Conservation (phyloP, 2,329 filamentous ascomycete species). For the Colletotrichum truncatum region DNA sequence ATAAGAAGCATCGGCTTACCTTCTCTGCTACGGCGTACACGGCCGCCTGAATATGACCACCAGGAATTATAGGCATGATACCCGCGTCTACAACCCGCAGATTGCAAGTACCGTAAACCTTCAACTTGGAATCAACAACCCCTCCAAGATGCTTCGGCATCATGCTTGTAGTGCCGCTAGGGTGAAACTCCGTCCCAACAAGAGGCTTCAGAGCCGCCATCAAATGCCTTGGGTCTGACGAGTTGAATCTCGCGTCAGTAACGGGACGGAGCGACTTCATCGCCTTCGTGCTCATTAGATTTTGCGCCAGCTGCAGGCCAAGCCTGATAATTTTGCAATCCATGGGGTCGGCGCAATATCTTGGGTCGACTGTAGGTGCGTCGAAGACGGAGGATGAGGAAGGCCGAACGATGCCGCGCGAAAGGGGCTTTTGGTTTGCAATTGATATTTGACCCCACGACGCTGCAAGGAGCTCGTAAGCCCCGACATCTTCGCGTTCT, state of each 20-base stretch:
- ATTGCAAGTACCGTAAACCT: slow-evolving; percentile 57
- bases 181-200: slow-evolving; percentile 50
- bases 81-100: slow-evolving; percentile 60
- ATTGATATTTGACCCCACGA: slow-evolving; percentile 43
- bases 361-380: slow-evolving; percentile 50
- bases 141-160: slow-evolving; percentile 53
- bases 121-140: slow-evolving; percentile 52
- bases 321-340: slow-evolving; percentile 43
- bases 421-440: slow-evolving; percentile 50
- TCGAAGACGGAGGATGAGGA: slow-evolving; percentile 46
- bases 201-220: slow-evolving; percentile 43
- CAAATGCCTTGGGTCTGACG: slow-evolving; percentile 33
- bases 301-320: slow-evolving; percentile 36
- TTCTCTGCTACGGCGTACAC: slow-evolving; percentile 64
- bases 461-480: slow-evolving; percentile 40
- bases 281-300: slow-evolving; percentile 37
- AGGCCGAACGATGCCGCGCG: slow-evolving; percentile 52
- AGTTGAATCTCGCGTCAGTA: slow-evolving; percentile 32
- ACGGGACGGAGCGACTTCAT: slow-evolving; percentile 32
- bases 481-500: slow-evolving; percentile 33
- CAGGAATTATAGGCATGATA: slow-evolving; percentile 57
- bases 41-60: slow-evolving; percentile 58
- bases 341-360: slow-evolving; percentile 52
- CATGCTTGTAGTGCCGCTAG: slow-evolving; percentile 57
- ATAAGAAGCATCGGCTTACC: no score